Evolutionary conservation across 495 filamentous ascomycete genomes (phyloP).

Genomic region (Xylaria venustula): DNA sequence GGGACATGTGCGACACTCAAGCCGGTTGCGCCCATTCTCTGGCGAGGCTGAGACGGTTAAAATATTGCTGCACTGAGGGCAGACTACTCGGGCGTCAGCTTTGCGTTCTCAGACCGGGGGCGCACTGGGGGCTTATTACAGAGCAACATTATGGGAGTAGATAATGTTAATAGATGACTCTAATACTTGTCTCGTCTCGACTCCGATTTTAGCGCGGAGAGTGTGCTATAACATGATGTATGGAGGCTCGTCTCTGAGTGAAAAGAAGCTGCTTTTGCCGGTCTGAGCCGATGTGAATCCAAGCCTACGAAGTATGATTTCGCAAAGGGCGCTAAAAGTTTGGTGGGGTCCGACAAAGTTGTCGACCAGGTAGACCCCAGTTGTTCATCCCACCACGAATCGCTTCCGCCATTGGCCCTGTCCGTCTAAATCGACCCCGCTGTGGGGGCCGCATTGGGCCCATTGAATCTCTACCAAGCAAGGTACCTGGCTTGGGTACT

Average conservation of each 20-base stretch:
- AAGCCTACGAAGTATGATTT: not conserved
- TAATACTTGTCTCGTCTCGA: not conserved
- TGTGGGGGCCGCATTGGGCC: not conserved
- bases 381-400: no score
- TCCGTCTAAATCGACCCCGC: constrained; percentile 20
- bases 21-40: constrained; percentile 53
- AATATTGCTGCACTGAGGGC: constrained; percentile 87
- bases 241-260: not conserved
- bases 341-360: constrained; percentile 6
- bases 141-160: constrained; percentile 58
- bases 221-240: constrained; percentile 8
- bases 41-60: constrained; percentile 60
- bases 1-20: constrained; percentile 92
- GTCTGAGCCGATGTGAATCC: not conserved
- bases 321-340: not conserved
- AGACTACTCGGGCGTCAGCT: constrained; percentile 57
- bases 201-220: not conserved
- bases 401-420: not conserved
- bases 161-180: not conserved
- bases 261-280: not conserved
- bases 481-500: not conserved
- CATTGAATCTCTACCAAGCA: not conserved
- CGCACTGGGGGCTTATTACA: constrained; percentile 46
- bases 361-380: no score
- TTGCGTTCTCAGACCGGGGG: constrained; percentile 1